Base-by-base conservation (phyloP, 2,329 filamentous ascomycete genomes). In the Botrytis aclada region DNA sequence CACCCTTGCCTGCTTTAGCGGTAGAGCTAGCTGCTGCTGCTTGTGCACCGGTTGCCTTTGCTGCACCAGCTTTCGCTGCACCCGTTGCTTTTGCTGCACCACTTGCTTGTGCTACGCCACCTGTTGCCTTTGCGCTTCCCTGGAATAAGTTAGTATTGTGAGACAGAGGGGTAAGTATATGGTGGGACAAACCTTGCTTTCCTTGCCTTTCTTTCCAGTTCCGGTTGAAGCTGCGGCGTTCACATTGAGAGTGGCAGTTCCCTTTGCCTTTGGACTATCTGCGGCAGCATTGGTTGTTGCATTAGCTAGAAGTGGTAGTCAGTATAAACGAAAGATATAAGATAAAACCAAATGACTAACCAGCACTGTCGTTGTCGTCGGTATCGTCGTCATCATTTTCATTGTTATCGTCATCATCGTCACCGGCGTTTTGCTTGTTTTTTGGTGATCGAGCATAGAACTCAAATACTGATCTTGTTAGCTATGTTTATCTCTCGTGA, bases 391-490 rank as follows among this genome's bases (percentile, higher is more conserved):
- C 25, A 16, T 18, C 29, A 37, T 37, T 8, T 9, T 18, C 29
- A 37, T 37, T 8, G 18, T 10, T 18, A 22, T 34, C 32, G 2
- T 47, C 10, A 4, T 47, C 65, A 39, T 43, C 63, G n/a, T 4
- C 63, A 22, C 34, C 63, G 10, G 41, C 22, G 7, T n/a, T 69
- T 12, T 66, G 22, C 39, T 71, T 65, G 2, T 76, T 77, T 74
- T 78, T 77, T 63, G 76, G 74, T 41, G 72, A 72, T 67, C 76
- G 76, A 64, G 64, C 67, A 67, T 76, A 74, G 22, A 79, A 72
- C n/a, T 74, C 72, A 25, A 72, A 61, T 29, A 74, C 76, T 77
- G 37, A 20, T 56, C 16, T n/a, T 29, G 54, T 76, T 72, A 75
- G 63, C 37, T 6, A 47, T 47, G 12, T 32, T 62, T 51, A 10